Evolutionary conservation across 176 grass and related monocot genomes (phyloP), one percentile per base, ranked within the genome.

Genomic region (Oryza rufipogon): DNA sequence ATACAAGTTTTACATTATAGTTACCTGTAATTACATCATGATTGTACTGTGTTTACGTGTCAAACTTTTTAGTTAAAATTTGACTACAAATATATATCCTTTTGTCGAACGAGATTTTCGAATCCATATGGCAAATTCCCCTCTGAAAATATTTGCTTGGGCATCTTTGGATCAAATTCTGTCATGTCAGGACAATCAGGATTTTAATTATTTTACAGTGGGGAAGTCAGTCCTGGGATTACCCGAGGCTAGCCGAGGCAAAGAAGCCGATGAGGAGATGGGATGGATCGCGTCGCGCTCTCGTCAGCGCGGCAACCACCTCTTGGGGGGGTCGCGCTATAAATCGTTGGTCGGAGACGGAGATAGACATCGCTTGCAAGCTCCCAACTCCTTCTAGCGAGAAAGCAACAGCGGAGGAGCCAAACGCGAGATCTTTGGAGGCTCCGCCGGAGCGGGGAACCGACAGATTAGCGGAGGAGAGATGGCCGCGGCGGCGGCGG

Each of bases 401-500:
- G 79, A 81, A 66, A 67, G 20, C 78, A 75, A 34, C 51, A 11
- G 22, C 64, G 11, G 17, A 77, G 11, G 17, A 77, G 76, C 49
- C 54, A 72, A 71, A 76, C 34, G n/a, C 44, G 41, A 73, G 60
- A 83, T 75, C 87, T 82, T 73, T 60, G 85, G 3, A 61, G 33
- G 25, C 32, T 71, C 67, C 83, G 20, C 9, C 85, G 61, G 68
- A 71, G 67, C 64, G 77, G 77, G 4, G 7, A 20, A 66, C 47
- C 12, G 5, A 36, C 34, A 49, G 10, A 44, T 44, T 44, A 34
- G 64, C 68, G 51, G 14, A 17, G 51, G 14, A 17, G 71, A 26
- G 73, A 91, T 89, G 89, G 70, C 87, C 73, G 86, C 87, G 88
- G 16, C 73, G 52, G 86, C 87, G 88, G 16, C 73, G 52, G 28